Evolutionary conservation across 2,329 filamentous ascomycete genomes (phyloP), one percentile per base, ranked within the genome.

Genomic region (Metarhizium guizhouense): DNA sequence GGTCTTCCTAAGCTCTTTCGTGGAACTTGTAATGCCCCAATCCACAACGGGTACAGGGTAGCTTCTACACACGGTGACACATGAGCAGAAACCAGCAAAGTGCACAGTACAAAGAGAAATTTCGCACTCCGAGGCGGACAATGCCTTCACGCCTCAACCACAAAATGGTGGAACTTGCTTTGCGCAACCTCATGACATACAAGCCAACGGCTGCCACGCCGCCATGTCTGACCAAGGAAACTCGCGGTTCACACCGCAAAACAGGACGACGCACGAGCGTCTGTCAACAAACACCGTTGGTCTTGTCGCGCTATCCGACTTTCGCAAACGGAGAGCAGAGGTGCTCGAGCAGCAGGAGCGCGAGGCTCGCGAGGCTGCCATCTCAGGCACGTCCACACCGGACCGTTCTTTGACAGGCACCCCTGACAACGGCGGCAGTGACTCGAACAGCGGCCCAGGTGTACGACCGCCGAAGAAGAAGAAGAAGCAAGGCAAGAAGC

Each of bases 251-350:
- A 86, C 85, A 1, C 78, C 86, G 47, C 88, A 92, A 66, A 86
- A 85, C 60, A 79, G 86, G 62, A 88, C 88, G 1, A 88, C 89
- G 1, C 84, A 93, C 69, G 86, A 96, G 66, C 79, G 90, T 14
- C 79, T 96, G 51, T 93, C 93, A 58, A 89, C 84, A 54, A 85
- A 90, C 66, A 95, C 90, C 0, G 91, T 96, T 61, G 94, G 94
- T 45, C 85, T 99, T 3, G 93, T 97, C 54, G 84, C 89, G 56
- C 85, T 96, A 47, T 90, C 89, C 61, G 94, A 97, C 68, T 97
- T 95, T 71, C 90, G 93, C 71, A 97, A 99, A 75, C 86, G 94
- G 57, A 90, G 93, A 71, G 92, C 91, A 63, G 90, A 96, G 72
- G 90, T 92, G n/a, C 77, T 96, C 51, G 93, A 96, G 70, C 86